Percentiles rank a stretch among this genome's conserved stretches.
These are phyloP conservation scores for Agapanthus africanus DNA, from an alignment of 106 monocot genomes.

Conservation along the genomic window DNA sequence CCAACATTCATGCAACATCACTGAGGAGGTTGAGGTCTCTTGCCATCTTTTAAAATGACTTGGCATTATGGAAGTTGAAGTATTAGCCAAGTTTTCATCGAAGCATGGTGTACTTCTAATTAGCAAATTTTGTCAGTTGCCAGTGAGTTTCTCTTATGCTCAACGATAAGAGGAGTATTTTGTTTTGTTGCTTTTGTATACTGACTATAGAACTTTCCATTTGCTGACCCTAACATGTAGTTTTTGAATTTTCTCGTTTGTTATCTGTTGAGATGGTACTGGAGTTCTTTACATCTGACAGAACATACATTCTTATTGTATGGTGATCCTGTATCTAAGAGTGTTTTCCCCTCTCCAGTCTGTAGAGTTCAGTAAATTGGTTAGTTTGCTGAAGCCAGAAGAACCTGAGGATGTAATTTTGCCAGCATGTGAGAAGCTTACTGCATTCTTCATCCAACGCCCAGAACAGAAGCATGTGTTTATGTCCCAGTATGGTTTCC, in stretches of 20 bases:
- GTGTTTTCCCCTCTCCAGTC: constrained; percentile 22
- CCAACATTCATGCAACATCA: neutral
- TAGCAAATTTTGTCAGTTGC: neutral
- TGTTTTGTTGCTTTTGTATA: neutral
- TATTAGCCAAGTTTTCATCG: neutral
- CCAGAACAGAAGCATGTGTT: constrained; percentile 77
- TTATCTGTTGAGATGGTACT: neutral
- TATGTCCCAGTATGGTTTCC: constrained; percentile 78
- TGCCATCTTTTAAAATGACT: neutral
- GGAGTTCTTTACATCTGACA: neutral
- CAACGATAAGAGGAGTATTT: neutral
- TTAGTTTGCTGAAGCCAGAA: constrained; percentile 66
- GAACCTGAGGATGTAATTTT: constrained; percentile 73
- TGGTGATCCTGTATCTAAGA: neutral
- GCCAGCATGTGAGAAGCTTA: constrained; percentile 81
- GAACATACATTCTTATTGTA: neutral
- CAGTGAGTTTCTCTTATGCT: neutral
- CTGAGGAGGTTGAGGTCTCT: neutral
- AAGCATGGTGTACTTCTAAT: neutral
- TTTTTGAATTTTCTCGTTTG: neutral
- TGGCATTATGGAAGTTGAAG: neutral
- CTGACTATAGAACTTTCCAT: neutral
- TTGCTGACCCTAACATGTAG: neutral
- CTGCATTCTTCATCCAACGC: constrained; percentile 53
- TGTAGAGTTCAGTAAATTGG: constrained; percentile 76